Base-by-base conservation (phyloP, 1,139 yeast genomes). In the Blastobotrys proliferans region DNA sequence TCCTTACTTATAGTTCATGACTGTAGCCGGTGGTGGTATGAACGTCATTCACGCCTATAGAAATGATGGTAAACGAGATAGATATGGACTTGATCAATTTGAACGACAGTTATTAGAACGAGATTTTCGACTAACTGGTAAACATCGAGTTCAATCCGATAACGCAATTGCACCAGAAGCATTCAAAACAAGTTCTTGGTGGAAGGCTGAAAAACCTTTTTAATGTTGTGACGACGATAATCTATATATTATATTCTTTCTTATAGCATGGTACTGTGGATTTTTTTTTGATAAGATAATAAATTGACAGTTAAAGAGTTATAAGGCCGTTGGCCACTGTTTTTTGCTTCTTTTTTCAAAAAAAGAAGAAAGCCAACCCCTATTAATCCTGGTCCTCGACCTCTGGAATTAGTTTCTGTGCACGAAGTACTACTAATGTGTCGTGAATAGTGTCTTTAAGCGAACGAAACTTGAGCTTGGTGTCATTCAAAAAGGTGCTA, bases 51-150 rank as follows among this genome's bases (percentile, higher is more conserved):
- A 76, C 59, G 67, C 68, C 60, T 63, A 66, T 62, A 68, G 74
- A 52, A 74, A 75, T 62, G 76, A 71, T 45, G 69, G 73, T 63
- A 73, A 74, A 59, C 72, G 76, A 55, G 77, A 73, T 59, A 69
- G 85, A 50, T 75, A 66, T 56, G 73, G 74, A 58, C 66, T 79
- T 49, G 86, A 80, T 63, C 71, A 70, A 50, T 80, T 81, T 79
- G 81, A 77, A 53, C 58, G 66, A 48, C 69, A 65, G 50, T 56
- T 79, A 76, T 70, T 77, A 68, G 82, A 79, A 54, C 73, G 95
- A 59, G 95, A 85, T 63, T 72, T 76, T 60, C 72, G 88, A 53
- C 68, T 85, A 56, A 85, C 94, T 9, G 94, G 94, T 19, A 72
- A 73, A 35, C 71, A 68, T 56, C 73, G 95, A 59, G 90, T 82